A percentile compares a stretch with the other conserved stretches of the same genome.
These are phyloP conservation scores for Aspergillus pseudonomiae DNA, from an alignment of 2,329 filamentous ascomycete genomes.

Conservation along the genomic window DNA sequence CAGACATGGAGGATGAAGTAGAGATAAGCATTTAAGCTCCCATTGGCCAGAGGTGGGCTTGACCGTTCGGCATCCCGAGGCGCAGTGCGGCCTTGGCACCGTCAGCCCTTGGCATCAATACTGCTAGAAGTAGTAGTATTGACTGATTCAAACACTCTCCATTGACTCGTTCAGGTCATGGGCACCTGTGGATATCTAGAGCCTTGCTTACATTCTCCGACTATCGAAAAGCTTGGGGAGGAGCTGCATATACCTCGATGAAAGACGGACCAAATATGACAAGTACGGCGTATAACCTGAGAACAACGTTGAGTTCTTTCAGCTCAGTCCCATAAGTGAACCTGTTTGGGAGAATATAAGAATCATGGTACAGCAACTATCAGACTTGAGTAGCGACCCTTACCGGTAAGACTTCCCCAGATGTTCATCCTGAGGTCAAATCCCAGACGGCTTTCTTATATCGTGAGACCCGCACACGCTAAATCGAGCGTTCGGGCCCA, in stretches of 20 bases:
- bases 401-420: background rate
- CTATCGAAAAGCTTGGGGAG: background rate
- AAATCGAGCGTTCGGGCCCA: conserved; percentile 12
- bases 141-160: background rate
- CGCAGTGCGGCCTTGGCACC: conserved; percentile 17
- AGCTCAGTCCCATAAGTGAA: background rate
- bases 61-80: conserved; percentile 26
- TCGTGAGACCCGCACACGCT: conserved; percentile 11
- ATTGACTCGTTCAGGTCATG: no score
- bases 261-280: background rate
- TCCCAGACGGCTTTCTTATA: background rate
- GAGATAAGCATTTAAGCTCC: conserved; percentile 29
- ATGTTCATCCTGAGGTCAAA: background rate
- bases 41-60: conserved; percentile 23
- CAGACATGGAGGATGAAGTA: conserved; percentile 3
- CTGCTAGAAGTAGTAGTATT: background rate
- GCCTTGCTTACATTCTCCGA: background rate
- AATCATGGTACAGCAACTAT: background rate
- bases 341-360: background rate
- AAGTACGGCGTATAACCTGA: no score
- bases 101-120: background rate
- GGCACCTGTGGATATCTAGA: background rate
- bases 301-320: background rate
- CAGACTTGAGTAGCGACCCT: background rate
- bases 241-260: background rate